Percentiles rank a stretch among this genome's conserved stretches.
Conservation (phyloP, 176 grass and related monocot genomes). For the Puya raimondii region DNA sequence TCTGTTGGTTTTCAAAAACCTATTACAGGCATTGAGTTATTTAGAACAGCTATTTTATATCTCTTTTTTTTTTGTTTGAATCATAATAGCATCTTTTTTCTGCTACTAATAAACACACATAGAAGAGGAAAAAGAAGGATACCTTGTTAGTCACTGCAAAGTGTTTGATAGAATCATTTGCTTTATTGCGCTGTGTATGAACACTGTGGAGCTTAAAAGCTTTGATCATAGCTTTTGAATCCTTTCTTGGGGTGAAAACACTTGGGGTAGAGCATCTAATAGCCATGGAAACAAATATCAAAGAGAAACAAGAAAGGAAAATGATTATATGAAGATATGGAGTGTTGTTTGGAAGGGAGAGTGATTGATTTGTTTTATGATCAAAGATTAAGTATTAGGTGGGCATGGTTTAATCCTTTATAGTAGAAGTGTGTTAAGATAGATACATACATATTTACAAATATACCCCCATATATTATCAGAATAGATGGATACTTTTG, state of each 20-base stretch:
- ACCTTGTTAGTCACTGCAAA: neutral
- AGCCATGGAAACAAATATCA: neutral
- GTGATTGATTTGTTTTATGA: too few species aligned
- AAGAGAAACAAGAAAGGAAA: neutral
- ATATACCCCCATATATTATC: too few species aligned
- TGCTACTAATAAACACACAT: neutral
- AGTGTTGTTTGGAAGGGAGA: too few species aligned
- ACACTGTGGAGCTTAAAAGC: neutral
- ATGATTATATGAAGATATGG: neutral
- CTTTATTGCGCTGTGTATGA: neutral
- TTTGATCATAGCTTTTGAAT: neutral
- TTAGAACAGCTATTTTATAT: neutral
- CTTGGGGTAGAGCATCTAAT: neutral
- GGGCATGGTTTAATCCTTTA: too few species aligned
- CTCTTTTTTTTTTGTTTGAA: neutral
- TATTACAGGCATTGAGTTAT: neutral
- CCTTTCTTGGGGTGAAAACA: neutral
- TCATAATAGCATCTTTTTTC: neutral
- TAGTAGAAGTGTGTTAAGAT: too few species aligned
- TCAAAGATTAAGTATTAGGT: too few species aligned
- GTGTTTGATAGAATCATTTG: neutral
- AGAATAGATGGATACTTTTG: too few species aligned
- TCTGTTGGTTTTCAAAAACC: neutral
- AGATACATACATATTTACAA: too few species aligned
- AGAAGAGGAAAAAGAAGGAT: neutral